Percentiles rank a stretch among this genome's conserved stretches.
These are phyloP conservation scores for Lojkania enalia DNA, from an alignment of 2,329 filamentous ascomycete species.

Conservation along the genomic window DNA sequence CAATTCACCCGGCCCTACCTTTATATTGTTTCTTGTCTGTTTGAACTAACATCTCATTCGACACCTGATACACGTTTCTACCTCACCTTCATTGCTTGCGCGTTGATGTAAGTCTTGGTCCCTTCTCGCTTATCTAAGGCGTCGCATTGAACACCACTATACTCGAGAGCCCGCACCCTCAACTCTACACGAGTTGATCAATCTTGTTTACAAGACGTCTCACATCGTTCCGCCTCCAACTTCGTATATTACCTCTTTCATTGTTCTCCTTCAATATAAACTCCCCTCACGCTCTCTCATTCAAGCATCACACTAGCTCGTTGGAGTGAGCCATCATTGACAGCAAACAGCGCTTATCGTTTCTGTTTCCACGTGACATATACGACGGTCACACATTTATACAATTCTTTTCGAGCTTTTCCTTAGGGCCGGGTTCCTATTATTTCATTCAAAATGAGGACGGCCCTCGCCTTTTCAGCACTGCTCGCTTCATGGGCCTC, in stretches of 20 bases:
- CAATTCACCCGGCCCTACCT: conserved; percentile 22
- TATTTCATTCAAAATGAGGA: conserved; percentile 34
- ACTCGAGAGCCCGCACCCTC: conserved; percentile 8
- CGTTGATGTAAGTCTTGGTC: conserved; percentile 41
- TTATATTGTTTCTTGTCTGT: conserved; percentile 27
- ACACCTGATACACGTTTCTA: conserved; percentile 28
- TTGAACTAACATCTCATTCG: conserved; percentile 39
- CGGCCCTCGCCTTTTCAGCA: conserved; percentile 29
- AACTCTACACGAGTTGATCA: conserved; percentile 20
- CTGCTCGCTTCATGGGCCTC: conserved; percentile 30
- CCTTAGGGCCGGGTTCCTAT: conserved; percentile 28
- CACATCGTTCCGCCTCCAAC: conserved; percentile 16
- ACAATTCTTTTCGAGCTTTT: conserved; percentile 5
- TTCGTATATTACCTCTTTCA: conserved; percentile 13
- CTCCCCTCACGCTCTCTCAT: not conserved
- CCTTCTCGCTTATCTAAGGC: conserved; percentile 19
- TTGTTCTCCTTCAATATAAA: conserved; percentile 8
- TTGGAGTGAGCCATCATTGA: conserved; percentile 20
- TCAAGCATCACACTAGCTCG: not conserved
- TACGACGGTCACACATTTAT: conserved; percentile 17
- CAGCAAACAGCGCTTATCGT: conserved; percentile 25
- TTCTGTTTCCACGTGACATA: conserved; percentile 21
- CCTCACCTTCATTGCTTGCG: conserved; percentile 33
- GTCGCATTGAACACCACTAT: conserved; percentile 20
- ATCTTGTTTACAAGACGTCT: conserved; percentile 16